These are phyloP conservation scores for Cladosporium cucumerinum DNA, from an alignment of 2,329 filamentous ascomycete species.

Conservation along the genomic window DNA sequence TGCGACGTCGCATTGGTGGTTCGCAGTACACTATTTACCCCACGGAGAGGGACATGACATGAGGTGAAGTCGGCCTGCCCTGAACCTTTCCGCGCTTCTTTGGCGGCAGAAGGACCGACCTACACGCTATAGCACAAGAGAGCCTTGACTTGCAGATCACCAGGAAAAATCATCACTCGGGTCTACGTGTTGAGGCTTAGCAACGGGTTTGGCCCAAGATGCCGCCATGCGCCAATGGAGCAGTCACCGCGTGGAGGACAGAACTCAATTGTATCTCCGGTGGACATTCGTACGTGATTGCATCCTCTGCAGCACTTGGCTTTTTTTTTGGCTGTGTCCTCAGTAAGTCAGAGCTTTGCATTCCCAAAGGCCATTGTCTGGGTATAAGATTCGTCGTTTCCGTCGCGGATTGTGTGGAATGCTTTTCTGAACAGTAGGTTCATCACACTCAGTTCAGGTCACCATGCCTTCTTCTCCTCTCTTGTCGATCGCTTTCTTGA, in stretches of 20 bases:
- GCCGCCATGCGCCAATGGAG: background rate
- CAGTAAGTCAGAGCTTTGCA: background rate
- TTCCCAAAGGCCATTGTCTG: background rate
- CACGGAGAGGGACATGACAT: no score
- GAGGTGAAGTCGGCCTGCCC: background rate
- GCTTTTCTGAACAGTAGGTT: background rate
- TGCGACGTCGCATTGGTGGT: background rate
- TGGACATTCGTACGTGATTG: background rate
- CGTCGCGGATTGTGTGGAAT: background rate
- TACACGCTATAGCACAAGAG: background rate
- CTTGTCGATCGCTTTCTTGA: background rate
- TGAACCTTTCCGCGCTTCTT: background rate
- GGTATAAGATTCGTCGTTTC: background rate
- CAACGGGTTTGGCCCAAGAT: background rate
- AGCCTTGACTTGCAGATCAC: background rate
- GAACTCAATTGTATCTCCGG: background rate
- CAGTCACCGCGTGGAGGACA: background rate
- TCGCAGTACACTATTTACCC: background rate
- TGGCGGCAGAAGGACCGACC: background rate
- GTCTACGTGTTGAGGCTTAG: conserved; percentile 2
- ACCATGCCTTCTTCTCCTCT: conserved; percentile 8
- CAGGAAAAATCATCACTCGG: background rate
- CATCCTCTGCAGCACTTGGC: background rate
- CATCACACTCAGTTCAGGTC: background rate
- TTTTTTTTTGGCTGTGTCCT: conserved; percentile 7